Evolutionary conservation across 108 stramenopile species (phyloP).

Genomic region (Nitzschia palea): DNA sequence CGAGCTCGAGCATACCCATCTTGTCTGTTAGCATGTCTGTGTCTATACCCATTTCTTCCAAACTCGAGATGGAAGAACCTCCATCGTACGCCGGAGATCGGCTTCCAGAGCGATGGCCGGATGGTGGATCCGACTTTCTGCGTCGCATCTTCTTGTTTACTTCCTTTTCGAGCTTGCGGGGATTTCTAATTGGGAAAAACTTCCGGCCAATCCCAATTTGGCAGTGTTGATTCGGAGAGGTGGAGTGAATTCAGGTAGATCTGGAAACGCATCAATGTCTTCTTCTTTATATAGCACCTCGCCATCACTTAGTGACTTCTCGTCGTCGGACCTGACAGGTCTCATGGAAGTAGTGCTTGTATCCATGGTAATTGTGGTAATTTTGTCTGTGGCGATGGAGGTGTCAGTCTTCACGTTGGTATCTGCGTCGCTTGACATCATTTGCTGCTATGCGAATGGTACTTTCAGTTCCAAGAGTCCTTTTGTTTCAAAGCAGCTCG

Average conservation of each 20-base stretch:
- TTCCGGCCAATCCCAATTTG: slow-evolving; percentile 2
- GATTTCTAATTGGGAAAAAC: slow-evolving; percentile 4
- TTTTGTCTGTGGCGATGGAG: slow-evolving; percentile 32
- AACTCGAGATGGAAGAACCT: slow-evolving; percentile 35
- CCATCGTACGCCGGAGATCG: slow-evolving; percentile 23
- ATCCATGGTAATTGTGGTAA: slow-evolving; percentile 23
- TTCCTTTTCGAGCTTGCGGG: slow-evolving; percentile 16
- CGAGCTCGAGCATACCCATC: slow-evolving; percentile 39
- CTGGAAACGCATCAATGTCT: slow-evolving; percentile 7
- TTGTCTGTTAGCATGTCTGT: slow-evolving; percentile 49
- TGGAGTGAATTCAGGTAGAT: slow-evolving; percentile 5
- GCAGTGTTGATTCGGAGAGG: slow-evolving; percentile 32
- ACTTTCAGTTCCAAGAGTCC: too few relatives aligned
- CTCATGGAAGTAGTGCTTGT: slow-evolving; percentile 23
- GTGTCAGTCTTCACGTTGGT: slow-evolving; percentile 28
- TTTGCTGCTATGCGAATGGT: too few relatives aligned
- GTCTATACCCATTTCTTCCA: slow-evolving; percentile 47
- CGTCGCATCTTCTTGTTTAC: slow-evolving; percentile 14
- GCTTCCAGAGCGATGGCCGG: slow-evolving; percentile 28
- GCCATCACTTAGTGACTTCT: not conserved
- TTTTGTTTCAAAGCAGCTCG: too few relatives aligned
- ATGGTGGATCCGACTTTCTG: slow-evolving; percentile 11
- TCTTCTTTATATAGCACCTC: not conserved
- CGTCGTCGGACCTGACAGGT: slow-evolving; percentile 15
- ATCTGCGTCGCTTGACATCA: too few relatives aligned